A percentile compares a stretch with the other conserved stretches of the same genome.
These are phyloP conservation scores for Xylona heveae DNA, from an alignment of 495 filamentous ascomycete species.

Conservation along the genomic window DNA sequence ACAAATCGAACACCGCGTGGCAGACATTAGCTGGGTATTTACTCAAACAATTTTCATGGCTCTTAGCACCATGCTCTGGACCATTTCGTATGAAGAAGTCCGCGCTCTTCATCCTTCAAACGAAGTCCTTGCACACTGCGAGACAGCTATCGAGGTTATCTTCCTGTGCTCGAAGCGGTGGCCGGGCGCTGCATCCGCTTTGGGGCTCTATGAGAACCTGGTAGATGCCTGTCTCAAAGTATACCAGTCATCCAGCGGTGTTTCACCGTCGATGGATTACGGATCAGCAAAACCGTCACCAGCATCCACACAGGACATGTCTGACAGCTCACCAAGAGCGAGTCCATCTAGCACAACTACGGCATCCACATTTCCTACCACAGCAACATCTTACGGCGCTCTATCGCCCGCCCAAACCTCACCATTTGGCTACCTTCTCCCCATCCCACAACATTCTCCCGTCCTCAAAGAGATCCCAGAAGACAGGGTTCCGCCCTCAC, in stretches of 20 bases:
- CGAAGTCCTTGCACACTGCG: conserved; percentile 48
- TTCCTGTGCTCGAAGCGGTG: conserved; percentile 55
- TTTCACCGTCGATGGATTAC: conserved; percentile 43
- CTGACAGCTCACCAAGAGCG: conserved; percentile 1
- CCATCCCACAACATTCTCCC: background rate
- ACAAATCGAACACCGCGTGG: conserved; percentile 48
- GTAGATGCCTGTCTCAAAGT: conserved; percentile 66
- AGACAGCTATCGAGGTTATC: conserved; percentile 53
- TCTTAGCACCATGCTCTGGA: conserved; percentile 74
- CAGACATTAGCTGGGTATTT: conserved; percentile 86
- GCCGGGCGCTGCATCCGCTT: conserved; percentile 73
- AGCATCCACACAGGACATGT: conserved; percentile 7
- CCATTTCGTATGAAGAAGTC: conserved; percentile 64
- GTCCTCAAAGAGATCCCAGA: background rate
- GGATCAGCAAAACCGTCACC: conserved; percentile 11
- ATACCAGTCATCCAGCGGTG: conserved; percentile 42
- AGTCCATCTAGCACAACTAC: background rate
- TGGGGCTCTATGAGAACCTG: conserved; percentile 56
- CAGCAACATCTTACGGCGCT: background rate
- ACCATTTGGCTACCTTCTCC: background rate
- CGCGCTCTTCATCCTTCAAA: conserved; percentile 43
- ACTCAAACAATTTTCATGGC: conserved; percentile 70
- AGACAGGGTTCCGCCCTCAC: background rate
- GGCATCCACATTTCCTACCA: background rate
- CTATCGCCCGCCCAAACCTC: background rate